A percentile compares a stretch with the other conserved stretches of the same genome.
phyloP scores from a whole-genome alignment of 2,329 filamentous ascomycete genomes.

The Fusarium duplospermum region DNA sequence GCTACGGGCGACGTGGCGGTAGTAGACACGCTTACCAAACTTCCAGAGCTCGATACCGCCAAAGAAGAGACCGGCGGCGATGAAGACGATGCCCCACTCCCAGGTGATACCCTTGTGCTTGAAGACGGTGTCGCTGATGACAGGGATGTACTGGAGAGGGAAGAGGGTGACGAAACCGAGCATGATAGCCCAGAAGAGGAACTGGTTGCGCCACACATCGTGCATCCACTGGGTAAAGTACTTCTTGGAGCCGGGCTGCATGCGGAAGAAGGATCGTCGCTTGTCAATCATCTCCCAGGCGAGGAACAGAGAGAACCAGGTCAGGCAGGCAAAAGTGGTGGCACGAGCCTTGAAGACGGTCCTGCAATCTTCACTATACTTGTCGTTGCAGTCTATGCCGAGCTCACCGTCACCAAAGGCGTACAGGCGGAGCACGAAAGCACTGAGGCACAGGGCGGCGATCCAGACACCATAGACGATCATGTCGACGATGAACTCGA shows the following conservation, averaged over 20 bases:
- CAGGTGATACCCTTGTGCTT: slow-evolving; percentile 70
- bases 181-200: slow-evolving; percentile 74
- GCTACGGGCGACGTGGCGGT: slow-evolving; percentile 43
- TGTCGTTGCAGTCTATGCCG: slow-evolving; percentile 70
- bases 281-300: slow-evolving; percentile 84
- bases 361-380: slow-evolving; percentile 65
- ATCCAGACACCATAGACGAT: slow-evolving; percentile 77
- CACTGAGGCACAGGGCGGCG: slow-evolving; percentile 69
- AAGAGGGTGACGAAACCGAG: slow-evolving; percentile 62
- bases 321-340: slow-evolving; percentile 79
- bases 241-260: slow-evolving; percentile 71
- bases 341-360: slow-evolving; percentile 77
- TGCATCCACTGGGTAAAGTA: slow-evolving; percentile 75
- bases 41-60: slow-evolving; percentile 70
- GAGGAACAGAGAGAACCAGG: slow-evolving; percentile 81
- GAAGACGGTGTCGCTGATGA: slow-evolving; percentile 69
- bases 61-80: slow-evolving; percentile 67
- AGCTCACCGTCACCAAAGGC: slow-evolving; percentile 71
- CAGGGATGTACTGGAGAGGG: slow-evolving; percentile 68
- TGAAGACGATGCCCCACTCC: slow-evolving; percentile 72
- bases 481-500: slow-evolving; percentile 75
- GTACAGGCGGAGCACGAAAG: slow-evolving; percentile 74
- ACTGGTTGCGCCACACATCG: slow-evolving; percentile 78
- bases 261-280: slow-evolving; percentile 79
- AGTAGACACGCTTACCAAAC: slow-evolving; percentile 63